A percentile compares a stretch with the other conserved stretches of the same genome.
Conservation (phyloP, 2,329 filamentous ascomycete genomes). For the Trichophaea hybrida region DNA sequence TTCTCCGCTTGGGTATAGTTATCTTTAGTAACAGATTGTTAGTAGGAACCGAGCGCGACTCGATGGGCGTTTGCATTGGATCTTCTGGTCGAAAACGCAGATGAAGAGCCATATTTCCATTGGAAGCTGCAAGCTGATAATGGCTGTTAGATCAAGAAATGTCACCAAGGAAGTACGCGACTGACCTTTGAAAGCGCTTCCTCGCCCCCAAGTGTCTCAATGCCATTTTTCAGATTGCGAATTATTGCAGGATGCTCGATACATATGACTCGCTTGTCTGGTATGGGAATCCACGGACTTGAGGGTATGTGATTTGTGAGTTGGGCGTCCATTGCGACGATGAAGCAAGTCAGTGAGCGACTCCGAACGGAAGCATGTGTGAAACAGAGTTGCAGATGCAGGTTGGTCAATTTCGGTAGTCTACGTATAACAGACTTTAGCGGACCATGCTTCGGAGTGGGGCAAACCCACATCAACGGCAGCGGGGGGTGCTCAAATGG, state of each 20-base stretch:
- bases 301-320: background rate
- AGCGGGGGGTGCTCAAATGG: no score
- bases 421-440: no score
- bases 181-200: slow-evolving; percentile 20
- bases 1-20: slow-evolving; percentile 73
- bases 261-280: slow-evolving; percentile 20
- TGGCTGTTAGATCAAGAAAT: background rate
- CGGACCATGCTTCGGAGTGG: no score
- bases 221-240: slow-evolving; percentile 13
- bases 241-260: slow-evolving; percentile 22
- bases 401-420: no score
- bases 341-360: background rate
- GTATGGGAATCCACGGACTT: slow-evolving; percentile 20
- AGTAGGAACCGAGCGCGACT: slow-evolving; percentile 59
- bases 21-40: slow-evolving; percentile 80
- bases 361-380: no score
- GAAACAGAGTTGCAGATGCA: no score
- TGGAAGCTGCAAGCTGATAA: slow-evolving; percentile 16
- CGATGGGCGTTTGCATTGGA: slow-evolving; percentile 59
- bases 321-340: background rate
- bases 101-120: slow-evolving; percentile 18
- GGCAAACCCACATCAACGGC: no score
- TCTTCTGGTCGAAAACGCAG: slow-evolving; percentile 54
- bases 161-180: background rate
- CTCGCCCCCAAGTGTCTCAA: slow-evolving; percentile 18